These are phyloP conservation scores for Lodderomyces pseudojiufengensis DNA, from an alignment of 1,139 yeast species.

Conservation along the genomic window DNA sequence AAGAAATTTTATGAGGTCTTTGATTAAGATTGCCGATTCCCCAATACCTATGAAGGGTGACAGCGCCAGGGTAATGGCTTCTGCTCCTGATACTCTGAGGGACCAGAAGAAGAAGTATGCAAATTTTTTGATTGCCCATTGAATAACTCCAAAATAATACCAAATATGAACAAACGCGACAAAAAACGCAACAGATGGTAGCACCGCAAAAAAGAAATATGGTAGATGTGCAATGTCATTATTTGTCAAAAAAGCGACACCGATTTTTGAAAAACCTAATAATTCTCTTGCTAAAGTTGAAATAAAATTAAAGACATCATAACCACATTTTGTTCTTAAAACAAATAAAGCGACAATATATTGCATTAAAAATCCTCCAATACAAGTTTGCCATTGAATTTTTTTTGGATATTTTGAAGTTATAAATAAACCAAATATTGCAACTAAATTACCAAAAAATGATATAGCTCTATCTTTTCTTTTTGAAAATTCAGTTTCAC, in stretches of 20 bases:
- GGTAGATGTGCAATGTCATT: slow-evolving; percentile 35
- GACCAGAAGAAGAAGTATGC: slow-evolving; percentile 63
- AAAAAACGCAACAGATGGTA: slow-evolving; percentile 63
- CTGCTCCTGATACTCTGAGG: slow-evolving; percentile 61
- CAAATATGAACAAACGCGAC: slow-evolving; percentile 61
- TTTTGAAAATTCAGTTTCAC: slow-evolving; percentile 46
- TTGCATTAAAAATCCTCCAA: slow-evolving; percentile 61
- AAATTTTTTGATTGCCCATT: slow-evolving; percentile 60
- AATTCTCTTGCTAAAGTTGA: slow-evolving; percentile 57
- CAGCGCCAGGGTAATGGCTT: slow-evolving; percentile 66
- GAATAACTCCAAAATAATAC: slow-evolving; percentile 59
- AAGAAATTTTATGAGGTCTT: slow-evolving; percentile 58
- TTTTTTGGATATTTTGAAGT: slow-evolving; percentile 46
- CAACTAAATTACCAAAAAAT: slow-evolving; percentile 54
- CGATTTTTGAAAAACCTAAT: slow-evolving; percentile 58
- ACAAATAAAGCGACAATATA: slow-evolving; percentile 61
- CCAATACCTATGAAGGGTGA: slow-evolving; percentile 71
- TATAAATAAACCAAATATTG: slow-evolving; percentile 41
- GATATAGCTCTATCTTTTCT: slow-evolving; percentile 58
- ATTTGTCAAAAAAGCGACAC: slow-evolving; percentile 58
- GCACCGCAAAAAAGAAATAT: slow-evolving; percentile 56
- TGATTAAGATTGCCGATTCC: slow-evolving; percentile 61
- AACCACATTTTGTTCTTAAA: slow-evolving; percentile 58
- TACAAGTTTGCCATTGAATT: slow-evolving; percentile 60
- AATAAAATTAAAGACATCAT: slow-evolving; percentile 61